phyloP scores from a whole-genome alignment of 2,329 filamentous ascomycete species.

The Fusarium sp. region DNA sequence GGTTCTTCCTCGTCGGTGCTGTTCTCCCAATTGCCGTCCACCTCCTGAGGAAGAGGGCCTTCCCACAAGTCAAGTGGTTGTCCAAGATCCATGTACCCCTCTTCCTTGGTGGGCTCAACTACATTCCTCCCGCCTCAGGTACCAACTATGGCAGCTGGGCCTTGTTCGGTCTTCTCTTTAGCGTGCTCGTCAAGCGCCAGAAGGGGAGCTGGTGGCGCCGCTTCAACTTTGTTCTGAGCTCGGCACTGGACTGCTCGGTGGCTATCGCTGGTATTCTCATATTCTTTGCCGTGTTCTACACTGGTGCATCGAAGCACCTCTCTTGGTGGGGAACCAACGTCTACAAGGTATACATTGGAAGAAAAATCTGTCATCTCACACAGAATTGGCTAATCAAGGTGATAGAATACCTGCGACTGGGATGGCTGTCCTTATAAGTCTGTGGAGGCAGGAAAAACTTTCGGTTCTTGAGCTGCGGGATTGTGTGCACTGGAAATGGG shows the following conservation, averaged over 20 bases:
- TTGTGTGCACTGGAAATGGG: too few relatives aligned
- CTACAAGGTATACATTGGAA: conserved; percentile 11
- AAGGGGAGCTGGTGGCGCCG: conserved; percentile 45
- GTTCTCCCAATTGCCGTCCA: conserved; percentile 61
- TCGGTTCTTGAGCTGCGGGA: background rate
- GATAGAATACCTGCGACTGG: conserved; percentile 41
- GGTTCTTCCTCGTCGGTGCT: conserved; percentile 66
- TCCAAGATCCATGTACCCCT: conserved; percentile 46
- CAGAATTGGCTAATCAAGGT: background rate
- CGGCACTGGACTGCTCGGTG: conserved; percentile 47
- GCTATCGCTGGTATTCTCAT: conserved; percentile 49
- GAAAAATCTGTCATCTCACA: background rate
- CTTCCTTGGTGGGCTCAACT: conserved; percentile 48
- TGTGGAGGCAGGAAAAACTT: background rate
- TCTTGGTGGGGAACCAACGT: conserved; percentile 48
- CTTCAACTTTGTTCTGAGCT: conserved; percentile 49
- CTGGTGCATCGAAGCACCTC: conserved; percentile 40
- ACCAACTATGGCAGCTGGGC: conserved; percentile 50
- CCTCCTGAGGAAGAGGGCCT: conserved; percentile 40
- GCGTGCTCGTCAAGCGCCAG: conserved; percentile 40
- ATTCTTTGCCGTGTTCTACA: conserved; percentile 50
- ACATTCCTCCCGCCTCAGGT: conserved; percentile 48
- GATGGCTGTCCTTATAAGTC: conserved; percentile 35
- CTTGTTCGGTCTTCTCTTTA: conserved; percentile 46
- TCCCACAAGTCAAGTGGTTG: conserved; percentile 42